Conservation (phyloP, 441 rosid genomes). For the Macaranga tanarius region DNA sequence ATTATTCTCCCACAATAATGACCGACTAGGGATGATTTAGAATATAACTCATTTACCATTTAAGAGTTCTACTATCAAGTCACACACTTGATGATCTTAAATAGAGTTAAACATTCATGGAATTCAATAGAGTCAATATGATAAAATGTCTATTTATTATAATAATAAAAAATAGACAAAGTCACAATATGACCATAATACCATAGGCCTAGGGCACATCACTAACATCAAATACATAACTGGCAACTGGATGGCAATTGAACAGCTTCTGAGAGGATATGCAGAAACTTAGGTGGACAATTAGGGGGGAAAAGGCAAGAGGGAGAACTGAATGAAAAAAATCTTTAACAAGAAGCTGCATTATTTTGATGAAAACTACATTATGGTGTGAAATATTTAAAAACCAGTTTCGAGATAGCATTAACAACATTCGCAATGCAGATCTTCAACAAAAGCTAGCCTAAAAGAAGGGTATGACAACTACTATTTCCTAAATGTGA, state of each 20-base stretch:
- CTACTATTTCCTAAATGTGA: conserved; percentile 23
- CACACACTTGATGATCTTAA: too few relatives aligned
- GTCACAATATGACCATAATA: too few relatives aligned
- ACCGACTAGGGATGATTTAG: too few relatives aligned
- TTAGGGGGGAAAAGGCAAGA: neutral
- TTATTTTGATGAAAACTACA: conserved; percentile 5
- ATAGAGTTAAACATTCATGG: too few relatives aligned
- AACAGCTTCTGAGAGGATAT: conserved; percentile 2
- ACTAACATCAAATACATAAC: neutral
- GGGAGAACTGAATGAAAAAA: too few relatives aligned
- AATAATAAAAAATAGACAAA: too few relatives aligned
- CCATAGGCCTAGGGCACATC: too few relatives aligned
- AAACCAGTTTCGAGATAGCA: conserved; percentile 12
- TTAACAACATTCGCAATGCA: conserved; percentile 1
- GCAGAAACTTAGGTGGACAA: neutral
- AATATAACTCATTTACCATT: too few relatives aligned
- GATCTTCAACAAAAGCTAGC: conserved; percentile 3
- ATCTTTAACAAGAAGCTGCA: neutral
- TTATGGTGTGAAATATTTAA: neutral
- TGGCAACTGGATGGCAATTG: neutral
- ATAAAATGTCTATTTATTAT: too few relatives aligned
- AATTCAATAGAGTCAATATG: too few relatives aligned
- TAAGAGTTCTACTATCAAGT: too few relatives aligned
- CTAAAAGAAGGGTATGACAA: conserved; percentile 20
- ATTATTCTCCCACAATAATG: too few relatives aligned